Evolutionary conservation across 306 rosid species (phyloP), one percentile per base, ranked within the genome.

Genomic region (Cucumis melo): DNA sequence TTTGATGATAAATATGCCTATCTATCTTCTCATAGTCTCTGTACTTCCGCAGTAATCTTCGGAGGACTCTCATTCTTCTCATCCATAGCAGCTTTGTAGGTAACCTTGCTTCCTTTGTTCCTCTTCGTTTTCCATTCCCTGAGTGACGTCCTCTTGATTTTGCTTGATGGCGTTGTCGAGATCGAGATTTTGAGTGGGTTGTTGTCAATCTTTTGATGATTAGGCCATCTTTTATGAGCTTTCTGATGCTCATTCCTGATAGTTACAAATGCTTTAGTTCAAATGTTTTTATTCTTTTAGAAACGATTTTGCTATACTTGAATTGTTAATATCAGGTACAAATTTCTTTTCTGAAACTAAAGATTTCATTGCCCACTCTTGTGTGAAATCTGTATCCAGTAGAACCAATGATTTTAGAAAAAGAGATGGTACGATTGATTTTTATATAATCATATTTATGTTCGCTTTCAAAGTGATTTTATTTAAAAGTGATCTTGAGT

Each of bases 171-270:
- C 48, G 42, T 63, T 66, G 75, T 50, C 60, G 64, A n/a, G 61
- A 41, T 13, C 68, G 79, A 3, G 67, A 41, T 34, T 50, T 41
- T 14, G 83, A 75, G 15, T 55, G 79, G 71, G 16, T 75, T 24
- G 13, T 61, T 36, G 29, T 17, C 16, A 23, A 41, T 32, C 59
- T 80, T 38, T 41, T 74, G 34, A 74, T 39, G 73, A 80, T 75
- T 10, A 50, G n/a, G 17, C 79, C 83, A 75, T 65, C 71, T 27
- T 54, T 29, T 19, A 64, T 64, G 24, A 80, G 83, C 78, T 42
- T 80, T 75, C 83, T 63, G 19, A 80, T 75, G 76, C 62, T 65
- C 79, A 64, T 80, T 70, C 83, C 83, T 80, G 83, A 51, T 13
- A 73, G 20, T 7, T 7, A 19, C n/a, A 59, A 13, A 17, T 63